phyloP scores from a whole-genome alignment of 116 monocot species.

The Cymodocea nodosa region DNA sequence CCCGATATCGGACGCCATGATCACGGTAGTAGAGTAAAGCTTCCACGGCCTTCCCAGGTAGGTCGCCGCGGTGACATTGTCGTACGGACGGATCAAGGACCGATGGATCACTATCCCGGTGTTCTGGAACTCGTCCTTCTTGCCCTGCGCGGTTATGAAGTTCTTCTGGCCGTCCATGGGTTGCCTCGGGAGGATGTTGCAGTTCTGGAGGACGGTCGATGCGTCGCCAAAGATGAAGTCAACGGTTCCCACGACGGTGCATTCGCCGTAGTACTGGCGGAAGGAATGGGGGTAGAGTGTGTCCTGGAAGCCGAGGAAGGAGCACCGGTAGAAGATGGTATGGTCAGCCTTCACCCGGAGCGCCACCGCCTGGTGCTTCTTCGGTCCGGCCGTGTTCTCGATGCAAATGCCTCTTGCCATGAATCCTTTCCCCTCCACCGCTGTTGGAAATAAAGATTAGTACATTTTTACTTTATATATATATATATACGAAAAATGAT shows the following conservation, averaged over 20 bases:
- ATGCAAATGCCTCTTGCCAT: constrained; percentile 43
- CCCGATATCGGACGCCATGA: constrained; percentile 30
- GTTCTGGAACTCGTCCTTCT: constrained; percentile 40
- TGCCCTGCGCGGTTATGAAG: constrained; percentile 59
- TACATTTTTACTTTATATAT: too few species aligned
- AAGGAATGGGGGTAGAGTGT: constrained; percentile 78
- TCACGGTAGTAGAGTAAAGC: constrained; percentile 20
- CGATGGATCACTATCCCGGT: constrained; percentile 35
- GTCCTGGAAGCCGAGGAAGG: constrained; percentile 65
- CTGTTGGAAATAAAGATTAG: neutral
- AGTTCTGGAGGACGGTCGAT: constrained; percentile 52
- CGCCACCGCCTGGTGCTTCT: constrained; percentile 71
- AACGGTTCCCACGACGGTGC: constrained; percentile 58
- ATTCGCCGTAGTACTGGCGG: constrained; percentile 79
- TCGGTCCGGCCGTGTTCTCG: constrained; percentile 57
- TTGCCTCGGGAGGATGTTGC: constrained; percentile 32
- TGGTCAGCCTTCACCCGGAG: constrained; percentile 61
- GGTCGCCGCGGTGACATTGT: constrained; percentile 11
- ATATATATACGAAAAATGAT: too few species aligned
- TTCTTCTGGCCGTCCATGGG: constrained; percentile 46
- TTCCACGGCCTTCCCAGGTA: constrained; percentile 39
- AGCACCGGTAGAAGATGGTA: constrained; percentile 44
- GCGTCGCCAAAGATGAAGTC: constrained; percentile 91
- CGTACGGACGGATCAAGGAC: constrained; percentile 13
- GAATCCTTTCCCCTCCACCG: constrained; percentile 27